Evolutionary conservation across 495 filamentous ascomycete genomes (phyloP).

Genomic region (Evernia prunastri): DNA sequence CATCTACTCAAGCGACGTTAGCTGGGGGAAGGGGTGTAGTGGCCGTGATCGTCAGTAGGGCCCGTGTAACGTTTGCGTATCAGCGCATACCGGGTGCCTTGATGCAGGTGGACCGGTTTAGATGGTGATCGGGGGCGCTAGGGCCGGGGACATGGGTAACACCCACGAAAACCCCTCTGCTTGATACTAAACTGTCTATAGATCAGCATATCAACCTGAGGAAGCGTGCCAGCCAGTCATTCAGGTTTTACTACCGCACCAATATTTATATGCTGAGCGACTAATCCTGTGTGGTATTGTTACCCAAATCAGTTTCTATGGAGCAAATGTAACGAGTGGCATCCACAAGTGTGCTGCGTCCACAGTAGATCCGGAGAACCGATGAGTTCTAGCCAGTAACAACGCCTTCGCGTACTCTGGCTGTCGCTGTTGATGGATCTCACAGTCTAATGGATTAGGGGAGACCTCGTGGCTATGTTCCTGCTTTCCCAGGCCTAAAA

Average conservation of each 20-base stretch:
- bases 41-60: background rate
- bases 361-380: no score
- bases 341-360: background rate
- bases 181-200: background rate
- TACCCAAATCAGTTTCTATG: background rate
- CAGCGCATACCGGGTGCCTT: background rate
- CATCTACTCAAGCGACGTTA: background rate
- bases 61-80: background rate
- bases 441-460: no score
- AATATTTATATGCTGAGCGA: background rate
- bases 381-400: no score
- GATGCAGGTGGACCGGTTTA: background rate
- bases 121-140: background rate
- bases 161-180: background rate
- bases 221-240: conserved; percentile 10
- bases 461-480: no score
- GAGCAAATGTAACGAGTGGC: conserved; percentile 1
- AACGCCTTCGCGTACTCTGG: no score
- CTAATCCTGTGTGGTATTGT: background rate
- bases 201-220: conserved; percentile 4
- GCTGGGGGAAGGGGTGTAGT: conserved; percentile 3
- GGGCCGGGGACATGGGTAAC: background rate
- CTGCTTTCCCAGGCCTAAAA: no score
- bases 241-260: background rate
- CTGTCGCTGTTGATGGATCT: no score